Evolutionary conservation across 2,329 filamentous ascomycete genomes (phyloP), one percentile per base, ranked within the genome.

Genomic region (Penicillium digitatum): DNA sequence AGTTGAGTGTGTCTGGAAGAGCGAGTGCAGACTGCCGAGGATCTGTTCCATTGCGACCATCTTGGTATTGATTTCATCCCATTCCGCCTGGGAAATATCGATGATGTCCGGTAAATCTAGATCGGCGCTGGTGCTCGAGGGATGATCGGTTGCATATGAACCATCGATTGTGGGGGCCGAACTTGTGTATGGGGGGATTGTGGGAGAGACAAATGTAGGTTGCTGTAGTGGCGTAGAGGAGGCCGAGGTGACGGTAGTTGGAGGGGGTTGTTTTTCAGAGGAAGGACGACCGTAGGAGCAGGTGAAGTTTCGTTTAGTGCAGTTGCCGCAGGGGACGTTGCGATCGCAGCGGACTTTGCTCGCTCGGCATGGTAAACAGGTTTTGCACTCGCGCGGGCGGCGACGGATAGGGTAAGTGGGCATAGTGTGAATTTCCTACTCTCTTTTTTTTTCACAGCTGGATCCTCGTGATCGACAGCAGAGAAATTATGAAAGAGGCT

Each of bases 281-380:
- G 62, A 54, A 22, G 68, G 69, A 46, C 66, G 69, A 54, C 68
- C 69, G 63, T 72, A 72, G 54, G 71, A 68, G 54, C 73, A 75
- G 57, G 63, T 69, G 57, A 72, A 72, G 48, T 72, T 72, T 55
- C 73, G 69, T 59, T 74, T 75, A 53, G 72, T 66, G 60, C 73
- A 76, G 59, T 74, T 74, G 52, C 70, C 63, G 50, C 73, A 76
- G 39, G 73, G 73, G 11, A 72, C 58, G 42, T 73, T 71, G 61
- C 73, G 72, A 64, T 76, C 73, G 61, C 73, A 76, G 57, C 77
- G 72, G 63, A 80, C 80, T 70, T 81, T 81, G 47, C 78, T 75
- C 22, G 74, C 72, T 42, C 78, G 77, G 55, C 79, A 81, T 16
- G 75, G 68, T 48, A 75, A 70, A 59, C 79, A 81, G 4, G 79